Evolutionary conservation across 371 early-diverging fungal genomes (phyloP).

Genomic region (Saksenaea vasiformis): DNA sequence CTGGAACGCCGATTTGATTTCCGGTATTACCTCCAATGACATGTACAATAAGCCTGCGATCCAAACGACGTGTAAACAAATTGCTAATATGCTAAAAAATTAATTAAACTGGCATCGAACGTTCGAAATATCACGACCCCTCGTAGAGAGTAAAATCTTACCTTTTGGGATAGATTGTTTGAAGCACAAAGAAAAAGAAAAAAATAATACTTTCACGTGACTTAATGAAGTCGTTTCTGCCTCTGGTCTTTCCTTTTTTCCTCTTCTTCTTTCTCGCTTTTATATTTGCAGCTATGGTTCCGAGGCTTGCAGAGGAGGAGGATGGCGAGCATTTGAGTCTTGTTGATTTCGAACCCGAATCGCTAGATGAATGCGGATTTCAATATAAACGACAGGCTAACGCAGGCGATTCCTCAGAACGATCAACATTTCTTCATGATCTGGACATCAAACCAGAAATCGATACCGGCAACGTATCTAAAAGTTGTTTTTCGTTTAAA

Average conservation of each 20-base stretch:
- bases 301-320: not conserved
- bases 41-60: conserved; percentile 29
- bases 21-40: conserved; percentile 17
- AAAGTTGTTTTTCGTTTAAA: conserved; percentile 40
- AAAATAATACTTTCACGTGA: conserved; percentile 7
- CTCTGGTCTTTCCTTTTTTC: not conserved
- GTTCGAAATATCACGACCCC: too few species aligned
- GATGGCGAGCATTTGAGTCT: not conserved
- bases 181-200: not conserved
- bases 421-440: conserved; percentile 13
- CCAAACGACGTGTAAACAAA: conserved; percentile 18
- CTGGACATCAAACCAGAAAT: conserved; percentile 48
- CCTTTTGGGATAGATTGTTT: too few species aligned
- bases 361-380: conserved; percentile 2
- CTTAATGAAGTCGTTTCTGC: not conserved
- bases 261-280: conserved; percentile 5
- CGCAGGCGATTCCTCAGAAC: not conserved
- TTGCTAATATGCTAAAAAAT: conserved; percentile 2
- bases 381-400: not conserved
- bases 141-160: too few species aligned
- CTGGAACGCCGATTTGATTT: conserved; percentile 30
- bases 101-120: not conserved
- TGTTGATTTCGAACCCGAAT: not conserved
- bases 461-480: conserved; percentile 36
- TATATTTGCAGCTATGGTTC: not conserved